A percentile compares a stretch with the other conserved stretches of the same genome.
Conservation (phyloP, 352 stramenopile species). For the Pythium brassicae region DNA sequence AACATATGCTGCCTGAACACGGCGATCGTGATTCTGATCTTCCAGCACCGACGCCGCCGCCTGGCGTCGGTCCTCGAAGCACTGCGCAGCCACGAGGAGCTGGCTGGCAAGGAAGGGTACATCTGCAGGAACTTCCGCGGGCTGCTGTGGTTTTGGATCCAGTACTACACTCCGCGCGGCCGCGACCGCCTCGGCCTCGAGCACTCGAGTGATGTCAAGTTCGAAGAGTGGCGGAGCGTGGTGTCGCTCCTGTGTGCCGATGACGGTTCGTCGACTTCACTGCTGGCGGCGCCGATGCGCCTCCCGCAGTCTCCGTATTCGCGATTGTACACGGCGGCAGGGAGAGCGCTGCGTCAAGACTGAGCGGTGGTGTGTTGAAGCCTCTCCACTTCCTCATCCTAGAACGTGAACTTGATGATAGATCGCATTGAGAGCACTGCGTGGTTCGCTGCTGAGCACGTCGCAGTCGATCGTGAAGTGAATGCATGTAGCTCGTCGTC, state of each 20-base stretch:
- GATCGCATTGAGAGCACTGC: slow-evolving; percentile 2
- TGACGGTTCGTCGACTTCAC: slow-evolving; percentile 82
- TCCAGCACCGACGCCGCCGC: slow-evolving; percentile 86
- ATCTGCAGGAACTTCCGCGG: slow-evolving; percentile 89
- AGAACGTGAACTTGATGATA: background rate
- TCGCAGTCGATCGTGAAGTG: background rate
- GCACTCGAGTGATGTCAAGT: slow-evolving; percentile 93
- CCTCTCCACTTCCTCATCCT: background rate
- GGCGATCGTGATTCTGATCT: slow-evolving; percentile 93
- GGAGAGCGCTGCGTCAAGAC: slow-evolving; percentile 7
- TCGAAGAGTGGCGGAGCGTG: slow-evolving; percentile 91
- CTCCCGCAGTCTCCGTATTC: slow-evolving; percentile 70
- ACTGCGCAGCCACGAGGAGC: slow-evolving; percentile 60
- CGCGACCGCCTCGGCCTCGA: slow-evolving; percentile 92
- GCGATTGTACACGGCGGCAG: slow-evolving; percentile 32
- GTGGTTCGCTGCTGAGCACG: background rate
- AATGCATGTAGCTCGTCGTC: background rate
- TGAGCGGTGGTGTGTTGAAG: slow-evolving; percentile 1
- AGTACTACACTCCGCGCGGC: slow-evolving; percentile 94
- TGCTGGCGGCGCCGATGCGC: slow-evolving; percentile 50
- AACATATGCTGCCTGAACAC: slow-evolving; percentile 98
- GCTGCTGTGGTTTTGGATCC: slow-evolving; percentile 94
- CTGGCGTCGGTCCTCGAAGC: slow-evolving; percentile 68
- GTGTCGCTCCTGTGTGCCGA: slow-evolving; percentile 91
- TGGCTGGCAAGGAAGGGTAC: slow-evolving; percentile 62